A percentile compares a stretch with the other conserved stretches of the same genome.
Conservation (phyloP, 768 basidiomycete genomes). For the Collybia sordida region DNA sequence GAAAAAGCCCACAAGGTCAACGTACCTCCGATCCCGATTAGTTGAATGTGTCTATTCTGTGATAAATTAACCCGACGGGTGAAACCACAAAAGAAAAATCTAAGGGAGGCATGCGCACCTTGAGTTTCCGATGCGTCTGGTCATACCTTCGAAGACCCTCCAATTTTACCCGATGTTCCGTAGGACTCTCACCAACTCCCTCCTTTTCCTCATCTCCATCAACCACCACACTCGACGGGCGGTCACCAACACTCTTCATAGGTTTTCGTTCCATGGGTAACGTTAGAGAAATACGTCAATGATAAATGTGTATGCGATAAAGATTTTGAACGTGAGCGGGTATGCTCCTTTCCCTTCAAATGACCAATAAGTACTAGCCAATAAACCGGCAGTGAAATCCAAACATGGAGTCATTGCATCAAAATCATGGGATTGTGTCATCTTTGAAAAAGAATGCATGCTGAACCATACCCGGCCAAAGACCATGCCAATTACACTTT, state of each 20-base stretch:
- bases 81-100: background rate
- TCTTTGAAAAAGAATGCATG: too few species aligned
- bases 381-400: background rate
- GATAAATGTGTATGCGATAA: background rate
- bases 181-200: background rate
- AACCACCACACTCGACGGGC: background rate
- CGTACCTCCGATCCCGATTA: conserved; percentile 51
- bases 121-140: conserved; percentile 37
- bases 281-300: background rate
- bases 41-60: conserved; percentile 50
- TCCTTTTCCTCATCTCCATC: background rate
- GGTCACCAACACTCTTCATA: background rate
- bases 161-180: conserved; percentile 11
- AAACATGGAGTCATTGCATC: too few species aligned
- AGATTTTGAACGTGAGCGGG: too few species aligned
- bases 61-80: background rate
- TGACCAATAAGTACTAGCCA: too few species aligned
- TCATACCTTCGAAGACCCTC: conserved; percentile 21
- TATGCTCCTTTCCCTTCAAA: too few species aligned
- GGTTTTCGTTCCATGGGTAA: conserved; percentile 11
- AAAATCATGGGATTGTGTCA: too few species aligned
- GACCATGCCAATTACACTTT: too few species aligned
- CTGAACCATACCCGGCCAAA: too few species aligned
- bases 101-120: conserved; percentile 21
- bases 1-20: background rate